These are phyloP conservation scores for Rhododendron molle DNA, from an alignment of 148 eudicot genomes.

Conservation along the genomic window DNA sequence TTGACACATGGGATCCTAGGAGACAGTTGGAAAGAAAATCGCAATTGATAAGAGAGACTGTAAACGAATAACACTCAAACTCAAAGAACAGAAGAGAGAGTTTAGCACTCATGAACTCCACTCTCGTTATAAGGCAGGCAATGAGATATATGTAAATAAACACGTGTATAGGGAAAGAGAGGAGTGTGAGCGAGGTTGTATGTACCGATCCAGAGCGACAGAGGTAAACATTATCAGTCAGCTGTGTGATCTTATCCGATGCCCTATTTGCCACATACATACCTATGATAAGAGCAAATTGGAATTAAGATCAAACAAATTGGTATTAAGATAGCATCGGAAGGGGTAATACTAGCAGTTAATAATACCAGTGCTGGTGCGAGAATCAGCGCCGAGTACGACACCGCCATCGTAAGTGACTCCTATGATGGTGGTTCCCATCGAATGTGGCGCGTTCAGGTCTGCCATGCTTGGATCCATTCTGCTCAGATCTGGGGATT, in stretches of 20 bases:
- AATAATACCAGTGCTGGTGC: constrained; percentile 87
- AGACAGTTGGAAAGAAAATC: background rate
- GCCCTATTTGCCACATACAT: constrained; percentile 98
- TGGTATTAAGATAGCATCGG: background rate
- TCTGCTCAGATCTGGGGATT: background rate
- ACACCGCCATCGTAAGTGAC: constrained; percentile 95
- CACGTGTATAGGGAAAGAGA: too few species aligned
- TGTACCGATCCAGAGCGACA: constrained; percentile 99
- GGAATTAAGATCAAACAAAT: background rate
- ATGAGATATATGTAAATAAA: background rate
- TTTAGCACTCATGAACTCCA: background rate
- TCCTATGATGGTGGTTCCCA: constrained; percentile 97
- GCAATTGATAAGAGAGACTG: background rate
- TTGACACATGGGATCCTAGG: too few species aligned
- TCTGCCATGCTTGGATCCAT: constrained; percentile 23
- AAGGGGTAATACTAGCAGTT: background rate
- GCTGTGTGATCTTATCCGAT: constrained; percentile 94
- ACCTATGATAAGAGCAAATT: constrained; percentile 10
- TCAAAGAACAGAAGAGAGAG: background rate
- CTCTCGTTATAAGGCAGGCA: background rate
- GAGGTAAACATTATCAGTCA: constrained; percentile 88
- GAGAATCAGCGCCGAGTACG: constrained; percentile 94
- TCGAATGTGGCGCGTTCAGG: constrained; percentile 59
- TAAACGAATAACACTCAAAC: background rate
- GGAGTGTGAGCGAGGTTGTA: background rate